A percentile compares a stretch with the other conserved stretches of the same genome.
phyloP scores from a whole-genome alignment of 371 early-diverging fungal genomes.

The Lichtheimia ornata region DNA sequence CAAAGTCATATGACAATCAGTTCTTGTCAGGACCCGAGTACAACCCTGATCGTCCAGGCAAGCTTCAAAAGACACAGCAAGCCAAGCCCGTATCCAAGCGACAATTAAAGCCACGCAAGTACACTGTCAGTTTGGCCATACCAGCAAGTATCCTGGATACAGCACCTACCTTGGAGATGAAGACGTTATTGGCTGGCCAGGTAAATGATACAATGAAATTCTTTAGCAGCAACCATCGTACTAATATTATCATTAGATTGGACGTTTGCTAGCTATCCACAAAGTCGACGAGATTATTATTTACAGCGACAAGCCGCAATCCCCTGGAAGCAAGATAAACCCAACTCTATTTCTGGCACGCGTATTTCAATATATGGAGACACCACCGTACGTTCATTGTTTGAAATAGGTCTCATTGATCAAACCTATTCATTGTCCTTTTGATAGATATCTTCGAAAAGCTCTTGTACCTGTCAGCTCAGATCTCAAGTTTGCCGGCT shows the following conservation, averaged over 20 bases:
- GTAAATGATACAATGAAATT: slow-evolving; percentile 22
- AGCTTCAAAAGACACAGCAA: slow-evolving; percentile 26
- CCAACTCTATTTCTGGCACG: slow-evolving; percentile 66
- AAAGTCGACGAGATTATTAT: slow-evolving; percentile 75
- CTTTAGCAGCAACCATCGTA: background rate
- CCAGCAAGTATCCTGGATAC: slow-evolving; percentile 73
- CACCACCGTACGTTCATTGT: slow-evolving; percentile 54
- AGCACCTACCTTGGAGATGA: slow-evolving; percentile 69
- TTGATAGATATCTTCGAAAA: slow-evolving; percentile 62
- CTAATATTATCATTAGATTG: background rate
- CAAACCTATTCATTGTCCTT: background rate
- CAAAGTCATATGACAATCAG: slow-evolving; percentile 51
- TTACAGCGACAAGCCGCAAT: slow-evolving; percentile 54
- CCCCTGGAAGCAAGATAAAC: slow-evolving; percentile 42
- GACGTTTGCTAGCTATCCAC: background rate
- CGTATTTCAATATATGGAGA: slow-evolving; percentile 69
- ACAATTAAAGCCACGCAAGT: slow-evolving; percentile 31
- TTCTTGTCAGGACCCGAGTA: slow-evolving; percentile 53
- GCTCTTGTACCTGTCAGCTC: slow-evolving; percentile 68
- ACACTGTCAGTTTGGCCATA: slow-evolving; percentile 72
- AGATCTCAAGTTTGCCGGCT: slow-evolving; percentile 71
- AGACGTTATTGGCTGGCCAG: slow-evolving; percentile 77
- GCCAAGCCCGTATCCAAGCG: slow-evolving; percentile 25
- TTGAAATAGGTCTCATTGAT: too few species aligned
- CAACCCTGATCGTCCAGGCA: slow-evolving; percentile 34